A percentile compares a stretch with the other conserved stretches of the same genome.
Evolutionary conservation across 768 basidiomycete species (phyloP).

Genomic region (Lactarius evosmus): DNA sequence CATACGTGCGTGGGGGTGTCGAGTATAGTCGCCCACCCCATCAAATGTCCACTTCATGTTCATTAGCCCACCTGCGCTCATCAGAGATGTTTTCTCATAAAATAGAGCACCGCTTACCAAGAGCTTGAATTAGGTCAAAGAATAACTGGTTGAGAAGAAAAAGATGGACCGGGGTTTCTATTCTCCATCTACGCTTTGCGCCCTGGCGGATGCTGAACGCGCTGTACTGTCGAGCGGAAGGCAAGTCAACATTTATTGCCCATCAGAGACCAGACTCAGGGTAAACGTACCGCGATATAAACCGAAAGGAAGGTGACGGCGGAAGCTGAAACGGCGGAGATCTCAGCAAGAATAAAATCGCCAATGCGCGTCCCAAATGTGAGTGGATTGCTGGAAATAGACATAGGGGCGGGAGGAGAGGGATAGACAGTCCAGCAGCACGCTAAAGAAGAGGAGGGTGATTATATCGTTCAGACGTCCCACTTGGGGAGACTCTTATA

Average conservation of each 20-base stretch:
- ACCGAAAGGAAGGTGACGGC: slow-evolving; percentile 27
- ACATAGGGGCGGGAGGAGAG: neutral
- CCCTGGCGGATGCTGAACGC: no score
- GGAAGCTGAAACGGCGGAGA: slow-evolving; percentile 30
- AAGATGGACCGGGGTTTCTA: no score
- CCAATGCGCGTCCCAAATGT: slow-evolving; percentile 30
- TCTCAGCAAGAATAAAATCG: slow-evolving; percentile 30
- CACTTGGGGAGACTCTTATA: no score
- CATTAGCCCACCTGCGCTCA: slow-evolving; percentile 38
- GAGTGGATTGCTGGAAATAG: slow-evolving; percentile 2
- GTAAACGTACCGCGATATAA: no score
- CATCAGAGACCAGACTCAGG: no score
- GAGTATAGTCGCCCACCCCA: no score
- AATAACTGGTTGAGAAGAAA: slow-evolving; percentile 31
- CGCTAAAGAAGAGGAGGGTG: neutral
- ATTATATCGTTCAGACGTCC: no score
- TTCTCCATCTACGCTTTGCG: no score
- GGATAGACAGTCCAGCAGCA: neutral
- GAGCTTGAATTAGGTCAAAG: slow-evolving; percentile 33
- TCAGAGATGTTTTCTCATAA: neutral
- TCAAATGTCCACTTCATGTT: no score
- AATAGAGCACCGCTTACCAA: slow-evolving; percentile 25
- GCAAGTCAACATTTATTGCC: no score
- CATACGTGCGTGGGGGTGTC: no score
- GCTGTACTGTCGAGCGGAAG: no score